These are phyloP conservation scores for Byssochlamys sp. DNA, from an alignment of 2,329 filamentous ascomycete species.

Conservation along the genomic window DNA sequence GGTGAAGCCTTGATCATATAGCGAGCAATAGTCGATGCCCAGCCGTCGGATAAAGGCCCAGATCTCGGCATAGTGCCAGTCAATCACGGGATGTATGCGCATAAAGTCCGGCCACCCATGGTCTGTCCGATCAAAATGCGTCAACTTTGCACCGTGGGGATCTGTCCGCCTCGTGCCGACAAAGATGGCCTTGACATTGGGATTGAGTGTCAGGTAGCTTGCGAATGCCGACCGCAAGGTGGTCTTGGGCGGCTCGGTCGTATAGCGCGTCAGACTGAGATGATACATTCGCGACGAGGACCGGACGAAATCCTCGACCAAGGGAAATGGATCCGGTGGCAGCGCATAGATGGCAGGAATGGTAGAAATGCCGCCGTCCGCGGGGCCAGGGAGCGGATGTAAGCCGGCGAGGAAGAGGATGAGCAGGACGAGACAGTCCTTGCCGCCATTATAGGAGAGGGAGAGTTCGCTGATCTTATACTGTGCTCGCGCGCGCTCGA, in stretches of 20 bases:
- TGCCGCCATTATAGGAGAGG: conserved; percentile 93
- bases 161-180: conserved; percentile 85
- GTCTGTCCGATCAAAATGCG: conserved; percentile 79
- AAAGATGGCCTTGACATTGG: conserved; percentile 64
- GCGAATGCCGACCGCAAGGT: conserved; percentile 71
- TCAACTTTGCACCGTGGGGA: conserved; percentile 71
- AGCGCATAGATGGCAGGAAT: conserved; percentile 85
- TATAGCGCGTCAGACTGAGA: conserved; percentile 65
- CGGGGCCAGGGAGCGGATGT: conserved; percentile 35
- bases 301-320: conserved; percentile 77
- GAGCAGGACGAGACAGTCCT: conserved; percentile 89
- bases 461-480: conserved; percentile 74
- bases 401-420: conserved; percentile 69
- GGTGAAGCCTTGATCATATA: conserved; percentile 86
- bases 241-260: conserved; percentile 44
- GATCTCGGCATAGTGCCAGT: conserved; percentile 93
- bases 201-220: conserved; percentile 52
- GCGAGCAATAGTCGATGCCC: conserved; percentile 68
- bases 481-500: conserved; percentile 62
- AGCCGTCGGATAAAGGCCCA: conserved; percentile 73
- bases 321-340: conserved; percentile 68
- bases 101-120: conserved; percentile 84
- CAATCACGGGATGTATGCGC: conserved; percentile 87
- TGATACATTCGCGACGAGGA: conserved; percentile 59
- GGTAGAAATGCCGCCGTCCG: conserved; percentile 9